Evolutionary conservation across 768 basidiomycete species (phyloP).

Genomic region (Dentipellis sp.): DNA sequence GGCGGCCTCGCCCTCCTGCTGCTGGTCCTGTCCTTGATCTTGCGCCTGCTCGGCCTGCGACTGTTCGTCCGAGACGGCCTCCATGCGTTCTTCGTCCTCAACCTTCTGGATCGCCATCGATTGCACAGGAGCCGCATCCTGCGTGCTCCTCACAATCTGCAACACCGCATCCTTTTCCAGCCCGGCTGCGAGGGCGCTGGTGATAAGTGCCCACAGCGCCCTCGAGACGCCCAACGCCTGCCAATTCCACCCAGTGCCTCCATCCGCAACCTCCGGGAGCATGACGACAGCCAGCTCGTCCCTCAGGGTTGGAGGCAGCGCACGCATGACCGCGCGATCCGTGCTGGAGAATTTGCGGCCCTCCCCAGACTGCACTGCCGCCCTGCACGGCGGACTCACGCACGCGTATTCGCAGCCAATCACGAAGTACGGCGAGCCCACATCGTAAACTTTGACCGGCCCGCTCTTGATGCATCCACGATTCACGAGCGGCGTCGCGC

Average conservation of each 20-base stretch:
- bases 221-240: conserved; percentile 63
- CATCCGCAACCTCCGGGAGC: conserved; percentile 39
- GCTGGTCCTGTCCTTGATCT: not conserved
- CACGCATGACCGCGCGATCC: conserved; percentile 60
- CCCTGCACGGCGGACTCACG: conserved; percentile 39
- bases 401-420: conserved; percentile 81
- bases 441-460: conserved; percentile 72
- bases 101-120: conserved; percentile 1
- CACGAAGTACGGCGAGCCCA: conserved; percentile 73
- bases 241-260: conserved; percentile 63
- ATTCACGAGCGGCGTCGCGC: conserved; percentile 50
- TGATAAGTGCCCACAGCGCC: conserved; percentile 66
- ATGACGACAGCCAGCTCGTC: conserved; percentile 69
- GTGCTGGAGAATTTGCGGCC: conserved; percentile 65
- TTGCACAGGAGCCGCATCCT: conserved; percentile 32
- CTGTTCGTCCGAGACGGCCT: conserved; percentile 14
- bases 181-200: conserved; percentile 47
- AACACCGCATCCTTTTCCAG: conserved; percentile 55
- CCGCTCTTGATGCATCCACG: conserved; percentile 66
- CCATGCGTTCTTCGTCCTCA: conserved; percentile 1
- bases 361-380: conserved; percentile 29
- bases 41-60: not conserved
- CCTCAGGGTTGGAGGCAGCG: conserved; percentile 55
- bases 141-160: conserved; percentile 47
- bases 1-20: not conserved